Conservation (phyloP, 2,329 filamentous ascomycete species). For the Pyricularia pennisetigena region DNA sequence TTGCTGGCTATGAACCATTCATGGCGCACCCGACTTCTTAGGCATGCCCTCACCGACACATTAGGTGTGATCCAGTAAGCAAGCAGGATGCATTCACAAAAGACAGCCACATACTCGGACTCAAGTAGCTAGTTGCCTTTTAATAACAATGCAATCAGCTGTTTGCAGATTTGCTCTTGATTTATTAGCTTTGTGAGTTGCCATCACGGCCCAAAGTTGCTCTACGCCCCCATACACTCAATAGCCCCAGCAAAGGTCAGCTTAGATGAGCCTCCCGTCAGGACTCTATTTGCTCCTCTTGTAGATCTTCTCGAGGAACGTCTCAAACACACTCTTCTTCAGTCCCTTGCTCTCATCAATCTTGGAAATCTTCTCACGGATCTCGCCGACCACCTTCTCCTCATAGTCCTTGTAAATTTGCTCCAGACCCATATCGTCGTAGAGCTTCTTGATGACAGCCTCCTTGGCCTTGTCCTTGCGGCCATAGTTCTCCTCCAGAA, state of each 20-base stretch:
- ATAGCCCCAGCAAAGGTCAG: no score
- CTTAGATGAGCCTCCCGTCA: background rate
- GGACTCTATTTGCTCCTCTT: conserved; percentile 77
- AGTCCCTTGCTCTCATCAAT: conserved; percentile 82
- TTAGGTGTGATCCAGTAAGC: no score
- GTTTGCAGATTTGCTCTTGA: background rate
- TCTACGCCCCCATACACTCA: background rate
- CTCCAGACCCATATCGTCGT: conserved; percentile 75
- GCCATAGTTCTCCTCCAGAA: conserved; percentile 90
- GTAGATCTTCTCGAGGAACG: conserved; percentile 94
- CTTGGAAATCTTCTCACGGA: conserved; percentile 63
- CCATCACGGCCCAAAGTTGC: background rate
- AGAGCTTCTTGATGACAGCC: conserved; percentile 79
- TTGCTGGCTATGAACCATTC: no score
- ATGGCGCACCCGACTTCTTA: no score
- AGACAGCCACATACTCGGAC: no score
- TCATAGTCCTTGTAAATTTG: conserved; percentile 81
- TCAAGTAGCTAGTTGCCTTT: no score
- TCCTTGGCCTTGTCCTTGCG: conserved; percentile 80
- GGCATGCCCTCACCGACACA: no score
- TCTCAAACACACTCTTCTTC: conserved; percentile 83
- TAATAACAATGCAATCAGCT: no score
- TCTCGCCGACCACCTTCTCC: conserved; percentile 72
- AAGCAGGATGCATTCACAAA: no score
- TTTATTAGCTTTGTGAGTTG: background rate